These are phyloP conservation scores for Acanthamoeba polyphaga DNA, from an alignment of 208 protist genomes.

Conservation along the genomic window DNA sequence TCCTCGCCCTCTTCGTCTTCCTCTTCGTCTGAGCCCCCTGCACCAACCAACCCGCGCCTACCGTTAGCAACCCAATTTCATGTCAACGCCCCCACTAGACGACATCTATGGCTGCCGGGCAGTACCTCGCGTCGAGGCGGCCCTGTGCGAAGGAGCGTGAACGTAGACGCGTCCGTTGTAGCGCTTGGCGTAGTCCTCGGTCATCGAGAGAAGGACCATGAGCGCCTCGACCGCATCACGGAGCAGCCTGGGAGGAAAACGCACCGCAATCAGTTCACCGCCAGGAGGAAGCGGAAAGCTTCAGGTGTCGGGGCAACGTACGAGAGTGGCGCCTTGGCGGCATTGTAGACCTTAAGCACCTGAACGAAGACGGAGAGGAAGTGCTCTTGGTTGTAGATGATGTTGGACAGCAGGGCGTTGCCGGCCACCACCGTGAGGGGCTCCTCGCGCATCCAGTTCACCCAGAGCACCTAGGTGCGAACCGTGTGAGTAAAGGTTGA, in stretches of 20 bases:
- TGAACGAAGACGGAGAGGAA: conserved; percentile 45
- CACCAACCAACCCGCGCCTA: too few species aligned
- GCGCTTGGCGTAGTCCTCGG: conserved; percentile 63
- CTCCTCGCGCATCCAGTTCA: conserved; percentile 49
- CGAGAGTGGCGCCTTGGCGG: conserved; percentile 24
- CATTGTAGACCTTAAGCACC: conserved; percentile 45
- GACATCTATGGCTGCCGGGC: background rate
- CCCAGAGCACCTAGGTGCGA: background rate
- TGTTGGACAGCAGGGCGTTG: conserved; percentile 63
- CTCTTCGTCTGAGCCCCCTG: conserved; percentile 57
- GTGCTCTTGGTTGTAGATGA: conserved; percentile 69
- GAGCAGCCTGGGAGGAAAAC: background rate
- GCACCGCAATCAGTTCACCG: too few species aligned
- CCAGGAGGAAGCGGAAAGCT: background rate
- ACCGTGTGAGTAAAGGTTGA: background rate
- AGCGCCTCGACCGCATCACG: conserved; percentile 23
- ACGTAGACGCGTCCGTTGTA: conserved; percentile 60
- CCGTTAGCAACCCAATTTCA: background rate
- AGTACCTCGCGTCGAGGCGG: background rate
- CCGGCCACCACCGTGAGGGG: conserved; percentile 17
- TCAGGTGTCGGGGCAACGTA: background rate
- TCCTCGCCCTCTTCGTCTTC: background rate
- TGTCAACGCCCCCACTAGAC: background rate
- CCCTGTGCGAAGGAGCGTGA: background rate
- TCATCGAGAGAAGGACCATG: conserved; percentile 27